These are phyloP conservation scores for Panicum virgatum DNA, from an alignment of 202 grass and related monocot species.

Conservation along the genomic window DNA sequence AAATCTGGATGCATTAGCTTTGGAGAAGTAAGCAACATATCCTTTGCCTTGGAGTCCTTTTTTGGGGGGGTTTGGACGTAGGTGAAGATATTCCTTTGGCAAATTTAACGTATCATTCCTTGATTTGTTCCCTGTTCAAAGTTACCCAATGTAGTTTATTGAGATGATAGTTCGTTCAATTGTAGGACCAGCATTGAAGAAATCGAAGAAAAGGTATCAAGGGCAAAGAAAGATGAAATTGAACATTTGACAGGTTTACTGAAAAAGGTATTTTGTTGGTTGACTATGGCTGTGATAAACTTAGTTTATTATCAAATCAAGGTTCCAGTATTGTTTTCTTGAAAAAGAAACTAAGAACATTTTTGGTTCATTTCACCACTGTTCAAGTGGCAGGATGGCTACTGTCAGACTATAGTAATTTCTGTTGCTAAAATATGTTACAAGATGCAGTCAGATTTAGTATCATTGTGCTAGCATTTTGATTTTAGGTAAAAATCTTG, in stretches of 20 bases:
- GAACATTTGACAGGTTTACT: slow-evolving; percentile 46
- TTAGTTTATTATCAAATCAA: slow-evolving; percentile 1
- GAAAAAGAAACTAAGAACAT: neutral
- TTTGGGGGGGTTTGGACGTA: neutral
- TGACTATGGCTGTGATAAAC: slow-evolving; percentile 9
- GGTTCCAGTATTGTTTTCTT: neutral
- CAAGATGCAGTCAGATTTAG: neutral
- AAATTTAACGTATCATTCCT: slow-evolving; percentile 4
- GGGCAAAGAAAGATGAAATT: slow-evolving; percentile 59
- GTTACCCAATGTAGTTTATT: slow-evolving; percentile 19
- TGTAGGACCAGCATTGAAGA: slow-evolving; percentile 57
- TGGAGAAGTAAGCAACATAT: slow-evolving; percentile 53
- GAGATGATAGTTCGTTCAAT: slow-evolving; percentile 6
- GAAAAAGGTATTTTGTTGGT: slow-evolving; percentile 48
- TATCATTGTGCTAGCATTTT: slow-evolving; percentile 1
- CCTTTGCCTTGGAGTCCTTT: neutral
- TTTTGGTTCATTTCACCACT: neutral
- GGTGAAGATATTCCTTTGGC: slow-evolving; percentile 5
- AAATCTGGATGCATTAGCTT: slow-evolving; percentile 59
- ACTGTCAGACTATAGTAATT: neutral
- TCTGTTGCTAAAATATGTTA: neutral
- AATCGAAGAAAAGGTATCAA: slow-evolving; percentile 47
- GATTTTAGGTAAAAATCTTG: neutral
- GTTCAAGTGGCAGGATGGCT: neutral
- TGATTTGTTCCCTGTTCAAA: slow-evolving; percentile 22